These are phyloP conservation scores for Bipolaris cookei DNA, from an alignment of 2,329 filamentous ascomycete species.

Conservation along the genomic window DNA sequence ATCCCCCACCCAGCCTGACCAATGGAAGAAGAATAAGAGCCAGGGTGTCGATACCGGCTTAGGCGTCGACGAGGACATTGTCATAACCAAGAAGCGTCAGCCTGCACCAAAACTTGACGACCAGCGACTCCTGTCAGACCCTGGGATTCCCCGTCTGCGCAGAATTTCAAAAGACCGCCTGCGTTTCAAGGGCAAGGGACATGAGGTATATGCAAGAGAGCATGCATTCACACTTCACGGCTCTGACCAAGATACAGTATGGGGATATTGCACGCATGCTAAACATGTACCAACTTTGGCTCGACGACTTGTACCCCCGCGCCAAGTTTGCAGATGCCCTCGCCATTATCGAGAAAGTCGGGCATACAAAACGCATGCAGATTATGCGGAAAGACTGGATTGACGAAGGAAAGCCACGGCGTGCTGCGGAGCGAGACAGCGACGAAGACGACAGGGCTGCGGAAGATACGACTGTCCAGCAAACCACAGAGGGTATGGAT, in stretches of 20 bases:
- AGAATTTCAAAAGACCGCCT: slow-evolving; percentile 71
- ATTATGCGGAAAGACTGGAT: slow-evolving; percentile 83
- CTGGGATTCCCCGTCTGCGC: slow-evolving; percentile 83
- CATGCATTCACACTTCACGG: not conserved
- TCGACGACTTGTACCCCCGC: slow-evolving; percentile 93
- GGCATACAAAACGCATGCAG: slow-evolving; percentile 81
- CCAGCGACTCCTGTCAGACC: slow-evolving; percentile 76
- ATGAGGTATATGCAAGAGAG: slow-evolving; percentile 69
- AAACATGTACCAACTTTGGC: slow-evolving; percentile 93
- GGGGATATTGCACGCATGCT: slow-evolving; percentile 81
- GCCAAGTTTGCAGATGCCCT: slow-evolving; percentile 92
- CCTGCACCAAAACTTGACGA: slow-evolving; percentile 90
- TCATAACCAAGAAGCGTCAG: slow-evolving; percentile 76
- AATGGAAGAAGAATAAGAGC: slow-evolving; percentile 22
- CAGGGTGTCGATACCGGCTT: slow-evolving; percentile 58
- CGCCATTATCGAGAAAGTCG: slow-evolving; percentile 88
- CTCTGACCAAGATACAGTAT: slow-evolving; percentile 63
- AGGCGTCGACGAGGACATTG: slow-evolving; percentile 86
- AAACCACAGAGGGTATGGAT: slow-evolving; percentile 17
- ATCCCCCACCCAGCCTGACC: slow-evolving; percentile 21
- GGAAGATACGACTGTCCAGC: slow-evolving; percentile 7
- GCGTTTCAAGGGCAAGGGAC: slow-evolving; percentile 88
- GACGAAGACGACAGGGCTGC: slow-evolving; percentile 33
- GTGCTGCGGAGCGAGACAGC: slow-evolving; percentile 32
- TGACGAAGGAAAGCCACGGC: slow-evolving; percentile 69